A percentile compares a stretch with the other conserved stretches of the same genome.
Evolutionary conservation across 768 basidiomycete species (phyloP).

Genomic region (Crucibulum laeve): DNA sequence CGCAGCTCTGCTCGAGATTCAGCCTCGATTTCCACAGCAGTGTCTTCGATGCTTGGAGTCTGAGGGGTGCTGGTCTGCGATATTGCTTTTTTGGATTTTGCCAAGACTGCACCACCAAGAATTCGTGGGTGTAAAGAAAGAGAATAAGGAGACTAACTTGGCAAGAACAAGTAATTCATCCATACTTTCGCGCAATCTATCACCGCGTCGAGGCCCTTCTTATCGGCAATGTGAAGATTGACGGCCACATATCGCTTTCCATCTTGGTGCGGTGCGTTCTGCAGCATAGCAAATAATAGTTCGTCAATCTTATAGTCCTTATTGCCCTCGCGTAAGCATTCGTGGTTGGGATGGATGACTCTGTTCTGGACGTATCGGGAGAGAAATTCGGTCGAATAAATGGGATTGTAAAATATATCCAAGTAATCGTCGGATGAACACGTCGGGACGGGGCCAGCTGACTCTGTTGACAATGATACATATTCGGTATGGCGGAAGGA

Average conservation of each 20-base stretch:
- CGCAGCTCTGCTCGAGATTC: background rate
- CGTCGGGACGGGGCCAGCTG: too few species aligned
- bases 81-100: background rate
- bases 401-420: too few species aligned
- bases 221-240: constrained; percentile 12
- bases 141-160: constrained; percentile 8
- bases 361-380: too few species aligned
- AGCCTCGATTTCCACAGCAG: background rate
- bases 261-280: constrained; percentile 10
- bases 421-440: too few species aligned
- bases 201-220: constrained; percentile 9
- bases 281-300: constrained; percentile 12
- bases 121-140: background rate
- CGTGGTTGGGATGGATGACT: background rate
- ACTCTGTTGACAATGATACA: too few species aligned
- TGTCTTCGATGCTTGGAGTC: constrained; percentile 1
- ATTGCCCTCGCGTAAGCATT: constrained; percentile 4
- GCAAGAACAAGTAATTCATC: constrained; percentile 12
- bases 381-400: too few species aligned
- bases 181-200: constrained; percentile 13
- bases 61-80: background rate
- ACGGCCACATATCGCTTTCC: constrained; percentile 15
- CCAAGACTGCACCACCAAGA: background rate
- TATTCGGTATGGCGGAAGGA: too few species aligned
- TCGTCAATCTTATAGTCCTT: constrained; percentile 9